Evolutionary conservation across 2,329 filamentous ascomycete genomes (phyloP), one percentile per base, ranked within the genome.

Genomic region (Geosmithia putterillii): DNA sequence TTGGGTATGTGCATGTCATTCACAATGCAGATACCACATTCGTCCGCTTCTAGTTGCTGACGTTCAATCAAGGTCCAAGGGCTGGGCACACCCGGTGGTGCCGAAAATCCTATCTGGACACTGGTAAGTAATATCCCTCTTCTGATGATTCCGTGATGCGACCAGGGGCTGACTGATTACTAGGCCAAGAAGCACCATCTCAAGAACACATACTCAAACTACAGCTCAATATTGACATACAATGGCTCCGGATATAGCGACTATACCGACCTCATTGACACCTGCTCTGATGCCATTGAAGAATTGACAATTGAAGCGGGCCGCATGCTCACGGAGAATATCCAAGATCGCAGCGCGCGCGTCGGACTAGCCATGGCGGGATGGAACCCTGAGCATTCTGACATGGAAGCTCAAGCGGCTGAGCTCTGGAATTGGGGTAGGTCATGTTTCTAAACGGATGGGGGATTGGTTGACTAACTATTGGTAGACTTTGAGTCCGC

Each of bases 31-130:
- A n/a, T n/a, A n/a, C n/a, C n/a, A n/a, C n/a, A n/a, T n/a, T n/a
- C n/a, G n/a, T 38, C 10, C 17, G 34, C 34, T 36, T 4, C n/a
- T n/a, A n/a, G n/a, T n/a, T n/a, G 15, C 35, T 38, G n/a, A 38
- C 35, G 19, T 20, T 38, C 15, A 32, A 32, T 18, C 15, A 4
- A 38, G 35, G 56, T 69, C 0, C 54, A 60, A 5, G 51, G 47
- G 1, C 43, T 49, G 7, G 45, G 44, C n/a, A 47, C 49, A 8
- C 7, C 18, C 3, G 46, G 55, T 0, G 55, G 55, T 4, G 49
- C 51, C 28, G 70, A 77, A 40, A 80, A 83, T 41, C 80, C 79
- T 0, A 72, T 83, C 39, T 82, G 76, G 75, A 71, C 67, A 0
- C 56, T 80, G 10, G 38, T 40, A 10, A 40, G 19, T 7, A 14